A percentile compares a stretch with the other conserved stretches of the same genome.
Evolutionary conservation across 805 yeast genomes (phyloP).

Genomic region (Ogataea henricii): DNA sequence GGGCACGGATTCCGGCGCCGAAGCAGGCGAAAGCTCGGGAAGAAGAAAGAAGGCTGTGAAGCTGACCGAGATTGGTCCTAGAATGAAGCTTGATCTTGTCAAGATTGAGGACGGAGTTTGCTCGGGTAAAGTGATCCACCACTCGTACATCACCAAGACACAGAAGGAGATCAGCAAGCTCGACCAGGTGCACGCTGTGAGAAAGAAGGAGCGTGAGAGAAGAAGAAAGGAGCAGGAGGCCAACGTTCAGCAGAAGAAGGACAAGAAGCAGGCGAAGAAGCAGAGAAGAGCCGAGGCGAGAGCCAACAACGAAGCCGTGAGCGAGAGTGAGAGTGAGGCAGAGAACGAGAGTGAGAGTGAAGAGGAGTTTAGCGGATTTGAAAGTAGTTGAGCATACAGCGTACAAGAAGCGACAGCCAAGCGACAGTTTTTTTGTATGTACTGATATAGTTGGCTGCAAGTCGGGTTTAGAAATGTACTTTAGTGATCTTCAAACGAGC

Average conservation of each 20-base stretch:
- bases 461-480: slow-evolving; percentile 1
- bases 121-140: slow-evolving; percentile 84
- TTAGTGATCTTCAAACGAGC: neutral
- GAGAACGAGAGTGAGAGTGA: slow-evolving; percentile 27
- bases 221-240: slow-evolving; percentile 79
- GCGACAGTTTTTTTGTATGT: too few species aligned
- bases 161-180: slow-evolving; percentile 58
- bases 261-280: slow-evolving; percentile 70
- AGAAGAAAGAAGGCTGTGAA: slow-evolving; percentile 80
- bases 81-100: slow-evolving; percentile 70
- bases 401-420: too few species aligned
- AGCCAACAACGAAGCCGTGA: slow-evolving; percentile 38
- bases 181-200: slow-evolving; percentile 66
- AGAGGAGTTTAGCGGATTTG: slow-evolving; percentile 24
- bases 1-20: neutral
- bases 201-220: slow-evolving; percentile 61
- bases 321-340: slow-evolving; percentile 34
- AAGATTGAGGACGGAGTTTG: slow-evolving; percentile 95
- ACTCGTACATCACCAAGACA: slow-evolving; percentile 66
- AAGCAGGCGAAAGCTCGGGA: neutral
- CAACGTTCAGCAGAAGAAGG: slow-evolving; percentile 74
- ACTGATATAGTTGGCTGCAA: too few species aligned
- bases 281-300: slow-evolving; percentile 53
- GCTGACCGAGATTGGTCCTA: slow-evolving; percentile 90
- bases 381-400: slow-evolving; percentile 9